Evolutionary conservation across 495 filamentous ascomycete genomes (phyloP).

Genomic region (Monascus purpureus): DNA sequence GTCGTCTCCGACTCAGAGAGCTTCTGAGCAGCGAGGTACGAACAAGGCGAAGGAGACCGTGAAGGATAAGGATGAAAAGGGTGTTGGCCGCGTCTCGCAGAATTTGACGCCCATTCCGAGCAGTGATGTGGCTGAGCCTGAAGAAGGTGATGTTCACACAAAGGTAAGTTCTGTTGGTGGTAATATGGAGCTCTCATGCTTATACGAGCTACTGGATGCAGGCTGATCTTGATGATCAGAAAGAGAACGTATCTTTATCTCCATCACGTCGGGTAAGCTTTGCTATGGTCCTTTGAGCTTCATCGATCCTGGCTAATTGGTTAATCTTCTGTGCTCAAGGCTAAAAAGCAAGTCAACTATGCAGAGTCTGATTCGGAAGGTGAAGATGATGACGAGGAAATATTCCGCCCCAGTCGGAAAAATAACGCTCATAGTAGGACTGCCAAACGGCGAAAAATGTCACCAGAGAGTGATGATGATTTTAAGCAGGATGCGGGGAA

Average conservation of each 20-base stretch:
- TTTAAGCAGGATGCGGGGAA: conserved; percentile 44
- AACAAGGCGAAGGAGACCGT: conserved; percentile 6
- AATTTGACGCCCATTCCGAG: conserved; percentile 65
- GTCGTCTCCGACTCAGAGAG: conserved; percentile 30
- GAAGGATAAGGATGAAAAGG: conserved; percentile 18
- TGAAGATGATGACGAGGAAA: conserved; percentile 41
- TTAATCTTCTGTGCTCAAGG: conserved; percentile 13
- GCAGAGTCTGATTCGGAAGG: conserved; percentile 37
- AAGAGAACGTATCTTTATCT: conserved; percentile 16
- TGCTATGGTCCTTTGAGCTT: background rate
- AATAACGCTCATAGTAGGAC: conserved; percentile 18
- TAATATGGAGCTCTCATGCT: background rate
- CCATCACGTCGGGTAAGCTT: conserved; percentile 33
- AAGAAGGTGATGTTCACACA: conserved; percentile 19
- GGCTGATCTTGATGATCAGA: background rate
- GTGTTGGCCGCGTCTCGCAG: conserved; percentile 28
- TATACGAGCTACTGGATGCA: background rate
- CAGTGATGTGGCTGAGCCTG: conserved; percentile 45
- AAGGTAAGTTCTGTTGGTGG: conserved; percentile 14
- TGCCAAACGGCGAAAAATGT: conserved; percentile 38
- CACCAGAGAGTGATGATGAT: conserved; percentile 50
- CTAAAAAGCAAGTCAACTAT: conserved; percentile 33
- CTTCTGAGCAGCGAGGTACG: conserved; percentile 7
- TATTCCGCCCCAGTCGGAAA: conserved; percentile 29
- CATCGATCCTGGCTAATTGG: background rate